Conservation (phyloP, 331 rosid species). For the Rhamnella rubrinervis region DNA sequence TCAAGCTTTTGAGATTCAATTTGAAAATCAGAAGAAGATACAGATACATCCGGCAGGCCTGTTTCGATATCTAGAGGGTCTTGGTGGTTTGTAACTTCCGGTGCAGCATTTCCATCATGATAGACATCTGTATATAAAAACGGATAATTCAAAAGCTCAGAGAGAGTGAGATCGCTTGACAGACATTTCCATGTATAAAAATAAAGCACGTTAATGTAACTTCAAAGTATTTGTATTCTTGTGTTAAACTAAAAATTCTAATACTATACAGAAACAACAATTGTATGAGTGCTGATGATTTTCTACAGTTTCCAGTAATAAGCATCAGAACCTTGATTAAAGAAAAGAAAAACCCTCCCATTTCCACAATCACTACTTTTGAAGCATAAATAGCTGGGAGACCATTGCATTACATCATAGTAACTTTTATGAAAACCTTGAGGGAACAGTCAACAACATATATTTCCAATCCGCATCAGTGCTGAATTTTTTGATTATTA, state of each 20-base stretch:
- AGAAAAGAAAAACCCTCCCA: no score
- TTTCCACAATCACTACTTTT: no score
- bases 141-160: slow-evolving; percentile 18
- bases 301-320: no score
- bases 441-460: background rate
- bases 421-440: slow-evolving; percentile 1
- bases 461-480: slow-evolving; percentile 2
- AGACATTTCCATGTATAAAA: slow-evolving; percentile 4
- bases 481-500: slow-evolving; percentile 4
- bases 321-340: no score
- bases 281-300: no score
- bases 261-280: no score
- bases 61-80: slow-evolving; percentile 24
- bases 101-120: slow-evolving; percentile 25
- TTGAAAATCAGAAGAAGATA: slow-evolving; percentile 30
- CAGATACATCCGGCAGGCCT: slow-evolving; percentile 22
- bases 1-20: slow-evolving; percentile 43
- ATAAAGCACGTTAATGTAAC: background rate
- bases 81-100: slow-evolving; percentile 25
- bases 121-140: slow-evolving; percentile 35
- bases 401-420: background rate
- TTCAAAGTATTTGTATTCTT: background rate
- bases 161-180: slow-evolving; percentile 6
- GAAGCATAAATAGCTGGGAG: no score
- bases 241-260: no score